Conservation (phyloP, 2,329 filamentous ascomycete species). For the Zelopaecilomyces penicillatus region DNA sequence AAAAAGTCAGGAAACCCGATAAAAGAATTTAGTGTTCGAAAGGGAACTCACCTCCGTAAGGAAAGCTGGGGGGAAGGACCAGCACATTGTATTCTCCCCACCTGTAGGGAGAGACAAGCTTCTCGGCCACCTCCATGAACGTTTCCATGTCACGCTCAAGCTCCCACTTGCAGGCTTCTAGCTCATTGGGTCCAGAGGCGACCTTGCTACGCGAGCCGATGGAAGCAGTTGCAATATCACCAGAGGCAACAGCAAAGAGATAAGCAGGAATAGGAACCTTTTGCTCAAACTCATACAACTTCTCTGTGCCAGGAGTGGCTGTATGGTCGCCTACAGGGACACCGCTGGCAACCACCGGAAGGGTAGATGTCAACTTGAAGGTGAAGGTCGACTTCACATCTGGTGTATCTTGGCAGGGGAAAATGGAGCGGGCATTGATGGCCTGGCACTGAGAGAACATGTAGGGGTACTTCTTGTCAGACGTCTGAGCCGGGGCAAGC, state of each 20-base stretch:
- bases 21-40: neutral
- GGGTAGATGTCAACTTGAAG: slow-evolving; percentile 77
- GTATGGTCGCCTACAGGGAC: slow-evolving; percentile 45
- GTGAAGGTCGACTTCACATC: slow-evolving; percentile 94
- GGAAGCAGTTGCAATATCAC: slow-evolving; percentile 75
- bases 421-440: slow-evolving; percentile 86
- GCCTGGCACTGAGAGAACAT: slow-evolving; percentile 98
- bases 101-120: slow-evolving; percentile 73
- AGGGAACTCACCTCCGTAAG: slow-evolving; percentile 60
- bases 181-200: slow-evolving; percentile 79
- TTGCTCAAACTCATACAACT: slow-evolving; percentile 79
- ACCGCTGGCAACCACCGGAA: slow-evolving; percentile 89
- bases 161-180: slow-evolving; percentile 81
- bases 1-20: neutral
- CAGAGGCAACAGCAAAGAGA: slow-evolving; percentile 82
- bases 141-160: slow-evolving; percentile 85
- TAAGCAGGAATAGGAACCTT: slow-evolving; percentile 90
- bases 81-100: slow-evolving; percentile 96
- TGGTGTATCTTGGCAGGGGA: slow-evolving; percentile 95
- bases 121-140: slow-evolving; percentile 81
- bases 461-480: slow-evolving; percentile 91
- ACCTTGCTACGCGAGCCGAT: slow-evolving; percentile 82
- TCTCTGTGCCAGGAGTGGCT: slow-evolving; percentile 39
- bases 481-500: slow-evolving; percentile 87
- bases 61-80: slow-evolving; percentile 82